Conservation (phyloP, 2,329 filamentous ascomycete species). For the Colletotrichum salicis region DNA sequence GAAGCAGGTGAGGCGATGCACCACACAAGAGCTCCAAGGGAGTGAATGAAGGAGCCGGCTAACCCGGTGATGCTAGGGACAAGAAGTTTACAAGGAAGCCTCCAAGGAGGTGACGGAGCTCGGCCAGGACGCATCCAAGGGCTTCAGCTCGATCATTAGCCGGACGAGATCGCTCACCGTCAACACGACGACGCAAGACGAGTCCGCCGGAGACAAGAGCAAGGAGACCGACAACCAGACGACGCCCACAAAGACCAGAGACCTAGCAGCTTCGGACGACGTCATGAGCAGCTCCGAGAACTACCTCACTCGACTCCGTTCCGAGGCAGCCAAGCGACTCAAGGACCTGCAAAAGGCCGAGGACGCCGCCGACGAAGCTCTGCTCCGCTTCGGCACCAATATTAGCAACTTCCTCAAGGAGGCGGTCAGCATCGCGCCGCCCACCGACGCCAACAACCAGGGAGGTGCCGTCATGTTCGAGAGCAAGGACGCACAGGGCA, state of each 20-base stretch:
- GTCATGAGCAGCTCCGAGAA: constrained; percentile 61
- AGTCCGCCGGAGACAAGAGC: constrained; percentile 35
- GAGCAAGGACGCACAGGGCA: constrained; percentile 89
- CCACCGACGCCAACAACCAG: constrained; percentile 61
- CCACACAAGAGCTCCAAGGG: neutral
- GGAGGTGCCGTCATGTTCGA: constrained; percentile 84
- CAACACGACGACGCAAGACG: constrained; percentile 52
- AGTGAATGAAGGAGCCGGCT: neutral
- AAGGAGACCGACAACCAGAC: constrained; percentile 45
- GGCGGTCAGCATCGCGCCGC: constrained; percentile 87
- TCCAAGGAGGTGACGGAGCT: constrained; percentile 85
- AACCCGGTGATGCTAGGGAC: constrained; percentile 66
- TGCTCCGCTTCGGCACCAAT: constrained; percentile 90
- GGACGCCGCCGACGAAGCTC: constrained; percentile 94
- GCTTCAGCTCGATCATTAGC: constrained; percentile 77
- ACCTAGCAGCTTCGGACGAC: constrained; percentile 54
- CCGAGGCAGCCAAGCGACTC: constrained; percentile 82
- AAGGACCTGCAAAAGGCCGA: constrained; percentile 93
- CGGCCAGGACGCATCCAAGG: constrained; percentile 83
- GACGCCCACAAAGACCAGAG: constrained; percentile 57
- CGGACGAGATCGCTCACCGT: constrained; percentile 81
- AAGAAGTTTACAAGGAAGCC: constrained; percentile 84
- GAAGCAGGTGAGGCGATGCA: constrained; percentile 75
- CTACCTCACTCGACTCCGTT: constrained; percentile 79
- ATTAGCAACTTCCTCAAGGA: constrained; percentile 90